Conservation (phyloP, 2,329 filamentous ascomycete species). For the Ophiostoma sp. region DNA sequence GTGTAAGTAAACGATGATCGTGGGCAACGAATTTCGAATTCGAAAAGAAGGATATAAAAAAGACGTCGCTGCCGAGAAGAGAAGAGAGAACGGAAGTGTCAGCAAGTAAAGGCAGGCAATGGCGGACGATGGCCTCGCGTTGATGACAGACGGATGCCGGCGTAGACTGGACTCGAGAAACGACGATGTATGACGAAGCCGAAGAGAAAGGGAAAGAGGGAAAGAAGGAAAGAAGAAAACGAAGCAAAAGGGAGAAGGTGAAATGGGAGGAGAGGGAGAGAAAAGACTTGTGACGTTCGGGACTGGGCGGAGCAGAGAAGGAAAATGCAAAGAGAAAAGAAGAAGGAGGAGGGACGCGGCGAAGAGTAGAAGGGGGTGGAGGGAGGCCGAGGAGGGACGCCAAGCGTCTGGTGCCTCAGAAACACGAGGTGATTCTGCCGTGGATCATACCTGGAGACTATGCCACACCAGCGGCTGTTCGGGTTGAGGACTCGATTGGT, state of each 20-base stretch:
- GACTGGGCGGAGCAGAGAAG: background rate
- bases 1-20: background rate
- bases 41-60: background rate
- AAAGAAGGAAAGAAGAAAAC: conserved; percentile 8
- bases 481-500: conserved; percentile 4
- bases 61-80: conserved; percentile 7
- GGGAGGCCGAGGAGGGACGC: conserved; percentile 26
- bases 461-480: conserved; percentile 30
- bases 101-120: background rate
- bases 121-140: conserved; percentile 5
- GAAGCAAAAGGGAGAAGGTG: conserved; percentile 5
- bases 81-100: background rate
- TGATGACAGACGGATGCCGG: conserved; percentile 14
- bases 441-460: conserved; percentile 41
- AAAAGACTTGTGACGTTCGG: conserved; percentile 14
- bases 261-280: conserved; percentile 3
- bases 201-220: conserved; percentile 9
- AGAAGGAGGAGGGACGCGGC: conserved; percentile 13
- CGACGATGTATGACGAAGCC: conserved; percentile 15
- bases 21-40: background rate
- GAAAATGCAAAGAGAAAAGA: conserved; percentile 17
- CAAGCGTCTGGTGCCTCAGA: conserved; percentile 35
- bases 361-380: conserved; percentile 20
- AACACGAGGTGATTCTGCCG: conserved; percentile 39
- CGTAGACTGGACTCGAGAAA: conserved; percentile 12